Percentiles rank a stretch among this genome's conserved stretches.
Evolutionary conservation across 2,329 filamentous ascomycete genomes (phyloP).

Genomic region (Dothistroma septosporum): DNA sequence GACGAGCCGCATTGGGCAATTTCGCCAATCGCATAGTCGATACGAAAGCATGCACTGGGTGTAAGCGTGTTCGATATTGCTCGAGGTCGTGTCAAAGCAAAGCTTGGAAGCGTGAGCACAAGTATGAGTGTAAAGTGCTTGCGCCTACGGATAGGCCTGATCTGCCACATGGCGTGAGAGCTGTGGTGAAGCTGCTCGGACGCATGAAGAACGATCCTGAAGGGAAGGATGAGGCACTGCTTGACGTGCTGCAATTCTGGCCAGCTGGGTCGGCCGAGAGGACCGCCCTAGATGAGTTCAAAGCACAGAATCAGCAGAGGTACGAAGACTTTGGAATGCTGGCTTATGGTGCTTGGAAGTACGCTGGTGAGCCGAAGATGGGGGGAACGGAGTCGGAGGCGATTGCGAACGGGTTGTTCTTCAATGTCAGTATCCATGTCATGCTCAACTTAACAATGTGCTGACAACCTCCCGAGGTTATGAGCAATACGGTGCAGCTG

Average conservation of each 20-base stretch:
- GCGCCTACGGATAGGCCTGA: constrained; percentile 37
- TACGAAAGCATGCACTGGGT: constrained; percentile 56
- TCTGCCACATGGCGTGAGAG: constrained; percentile 55
- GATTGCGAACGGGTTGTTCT: constrained; percentile 18
- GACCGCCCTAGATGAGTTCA: constrained; percentile 49
- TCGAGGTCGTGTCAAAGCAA: constrained; percentile 56
- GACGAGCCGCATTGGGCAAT: constrained; percentile 31
- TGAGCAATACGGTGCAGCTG: constrained; percentile 57
- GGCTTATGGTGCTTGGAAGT: constrained; percentile 52
- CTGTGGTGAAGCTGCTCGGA: constrained; percentile 51
- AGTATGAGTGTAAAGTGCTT: constrained; percentile 56
- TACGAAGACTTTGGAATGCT: constrained; percentile 51
- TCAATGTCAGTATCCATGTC: constrained; percentile 12
- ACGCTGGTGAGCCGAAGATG: constrained; percentile 39
- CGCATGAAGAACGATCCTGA: constrained; percentile 25
- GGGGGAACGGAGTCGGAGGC: constrained; percentile 22
- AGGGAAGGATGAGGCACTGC: constrained; percentile 21
- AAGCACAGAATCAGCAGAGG: constrained; percentile 37
- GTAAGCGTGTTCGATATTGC: constrained; percentile 57
- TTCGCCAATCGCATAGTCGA: constrained; percentile 20
- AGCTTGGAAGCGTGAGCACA: constrained; percentile 58
- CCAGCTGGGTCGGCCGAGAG: constrained; percentile 16
- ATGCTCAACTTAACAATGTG: constrained; percentile 4
- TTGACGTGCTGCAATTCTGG: constrained; percentile 26
- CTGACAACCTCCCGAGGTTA: constrained; percentile 39